phyloP scores from a whole-genome alignment of 805 yeast species.

The Ogataea ramenticola region DNA sequence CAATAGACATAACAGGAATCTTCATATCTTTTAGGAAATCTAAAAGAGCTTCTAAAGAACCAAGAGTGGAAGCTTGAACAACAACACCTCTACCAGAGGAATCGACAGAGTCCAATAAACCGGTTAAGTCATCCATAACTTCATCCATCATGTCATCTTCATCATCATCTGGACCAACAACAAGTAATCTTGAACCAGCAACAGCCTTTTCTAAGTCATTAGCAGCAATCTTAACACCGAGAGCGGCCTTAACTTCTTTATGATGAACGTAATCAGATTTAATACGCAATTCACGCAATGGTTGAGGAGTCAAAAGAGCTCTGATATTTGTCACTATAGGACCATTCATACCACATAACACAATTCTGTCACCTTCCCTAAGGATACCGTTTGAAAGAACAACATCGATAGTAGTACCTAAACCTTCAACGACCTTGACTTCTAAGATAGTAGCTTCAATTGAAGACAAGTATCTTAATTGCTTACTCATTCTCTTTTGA shows the following conservation, averaged over 20 bases:
- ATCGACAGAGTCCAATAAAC: slow-evolving; percentile 90
- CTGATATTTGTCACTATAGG: slow-evolving; percentile 95
- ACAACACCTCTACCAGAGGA: slow-evolving; percentile 94
- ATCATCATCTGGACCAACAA: slow-evolving; percentile 95
- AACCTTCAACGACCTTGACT: slow-evolving; percentile 97
- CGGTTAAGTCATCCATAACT: slow-evolving; percentile 97
- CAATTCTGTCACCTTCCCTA: slow-evolving; percentile 91
- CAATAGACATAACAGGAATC: slow-evolving; percentile 98
- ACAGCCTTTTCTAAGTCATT: slow-evolving; percentile 97
- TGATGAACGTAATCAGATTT: slow-evolving; percentile 96
- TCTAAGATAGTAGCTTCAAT: slow-evolving; percentile 95
- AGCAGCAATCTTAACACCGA: slow-evolving; percentile 98
- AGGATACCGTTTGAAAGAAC: slow-evolving; percentile 93
- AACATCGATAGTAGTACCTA: slow-evolving; percentile 98
- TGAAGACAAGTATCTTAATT: slow-evolving; percentile 89
- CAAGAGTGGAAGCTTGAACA: slow-evolving; percentile 97
- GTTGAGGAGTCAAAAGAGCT: slow-evolving; percentile 96
- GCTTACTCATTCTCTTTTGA: slow-evolving; percentile 98
- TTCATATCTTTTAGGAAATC: slow-evolving; percentile 98
- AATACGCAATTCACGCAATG: slow-evolving; percentile 89
- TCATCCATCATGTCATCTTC: slow-evolving; percentile 97
- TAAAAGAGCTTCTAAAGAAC: slow-evolving; percentile 93
- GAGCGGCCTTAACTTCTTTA: slow-evolving; percentile 97
- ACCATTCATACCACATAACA: slow-evolving; percentile 96
- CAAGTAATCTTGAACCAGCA: slow-evolving; percentile 94